Base-by-base conservation (phyloP, 2,329 filamentous ascomycete genomes). In the Seiridium cupressi region DNA sequence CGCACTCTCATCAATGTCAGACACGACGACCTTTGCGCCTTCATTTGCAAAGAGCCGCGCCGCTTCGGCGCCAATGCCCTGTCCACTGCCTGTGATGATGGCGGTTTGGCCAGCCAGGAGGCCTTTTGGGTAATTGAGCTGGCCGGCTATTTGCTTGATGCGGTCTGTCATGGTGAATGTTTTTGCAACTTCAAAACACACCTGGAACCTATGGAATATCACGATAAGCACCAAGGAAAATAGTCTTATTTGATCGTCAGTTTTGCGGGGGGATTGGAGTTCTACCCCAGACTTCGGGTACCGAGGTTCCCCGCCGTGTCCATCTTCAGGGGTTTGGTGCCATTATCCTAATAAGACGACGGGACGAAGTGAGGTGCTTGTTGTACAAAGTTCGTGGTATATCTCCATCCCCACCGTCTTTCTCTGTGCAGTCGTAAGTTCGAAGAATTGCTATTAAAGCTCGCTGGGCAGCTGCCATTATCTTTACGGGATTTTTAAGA, bases 21-120 rank as follows among this genome's bases (percentile, higher is more conserved):
- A 89, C 51, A 96, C 81, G 9, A 96, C 80, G 0, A 96, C 92
- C 72, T 89, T 92, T 13, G 92, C 92, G 32, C 93, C 93, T 75
- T 97, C 92, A 62, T 93, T 94, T 10, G 91, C 92, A 69, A 96
- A 96, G 3, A 96, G 77, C 8, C 88, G 83, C 6, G 92, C 92
- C 38, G 89, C 83, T 77, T 96, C 93, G 35, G 92, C 93, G 32
- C 92, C 93, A 72, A 96, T 96, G 61, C 93, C 93, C 74, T 96
- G 92, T 7, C 91, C 92, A 18, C 88, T 87, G 49, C 92, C 92
- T 2, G 93, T 97, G 73, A 96, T 89, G 73, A 97, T 96, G 69
- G 92, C 92, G 13, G 90, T 86, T 73, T 96, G 92, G 57, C 89
- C 90, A 36, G 84, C 84, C 58, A 96, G 85, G 73, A 96, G 81